Evolutionary conservation across 1,284 basidiomycete genomes (phyloP).

Genomic region (Bjerkandera adusta): DNA sequence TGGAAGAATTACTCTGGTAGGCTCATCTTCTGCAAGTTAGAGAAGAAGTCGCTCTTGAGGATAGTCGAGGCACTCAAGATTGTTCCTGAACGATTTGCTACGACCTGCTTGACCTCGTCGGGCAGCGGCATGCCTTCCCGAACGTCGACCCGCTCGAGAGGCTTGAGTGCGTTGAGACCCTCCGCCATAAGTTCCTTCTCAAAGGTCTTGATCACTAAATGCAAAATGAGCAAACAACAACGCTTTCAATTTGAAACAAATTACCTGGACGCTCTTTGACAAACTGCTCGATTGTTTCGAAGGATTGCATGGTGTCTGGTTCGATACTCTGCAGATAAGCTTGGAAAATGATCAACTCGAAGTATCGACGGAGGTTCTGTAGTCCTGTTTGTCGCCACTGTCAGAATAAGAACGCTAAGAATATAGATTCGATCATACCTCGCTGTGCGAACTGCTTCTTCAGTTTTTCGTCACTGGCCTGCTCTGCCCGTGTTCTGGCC

Average conservation of each 20-base stretch:
- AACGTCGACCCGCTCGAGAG: conserved; percentile 76
- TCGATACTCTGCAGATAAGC: conserved; percentile 87
- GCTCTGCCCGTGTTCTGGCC: conserved; percentile 69
- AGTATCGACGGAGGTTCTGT: conserved; percentile 84
- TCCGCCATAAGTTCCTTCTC: conserved; percentile 88
- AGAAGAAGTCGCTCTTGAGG: conserved; percentile 97
- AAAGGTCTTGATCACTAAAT: conserved; percentile 89
- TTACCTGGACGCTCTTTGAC: conserved; percentile 80
- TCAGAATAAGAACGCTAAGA: conserved; percentile 11
- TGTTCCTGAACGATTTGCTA: conserved; percentile 81
- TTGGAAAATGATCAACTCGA: conserved; percentile 91
- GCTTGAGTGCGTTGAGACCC: conserved; percentile 79
- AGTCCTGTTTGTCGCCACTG: too few relatives aligned
- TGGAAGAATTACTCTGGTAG: conserved; percentile 73
- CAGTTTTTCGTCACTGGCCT: conserved; percentile 70
- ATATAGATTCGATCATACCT: conserved; percentile 42
- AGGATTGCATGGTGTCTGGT: conserved; percentile 78
- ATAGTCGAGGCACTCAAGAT: conserved; percentile 93
- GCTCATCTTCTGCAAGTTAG: conserved; percentile 92
- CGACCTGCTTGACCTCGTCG: conserved; percentile 85
- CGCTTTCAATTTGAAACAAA: conserved; percentile 54
- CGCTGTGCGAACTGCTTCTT: conserved; percentile 66
- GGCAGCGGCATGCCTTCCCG: conserved; percentile 80
- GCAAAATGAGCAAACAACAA: neutral
- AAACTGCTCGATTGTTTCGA: conserved; percentile 79